These are phyloP conservation scores for Neurospora tetraspora DNA, from an alignment of 495 filamentous ascomycete genomes.

Conservation along the genomic window DNA sequence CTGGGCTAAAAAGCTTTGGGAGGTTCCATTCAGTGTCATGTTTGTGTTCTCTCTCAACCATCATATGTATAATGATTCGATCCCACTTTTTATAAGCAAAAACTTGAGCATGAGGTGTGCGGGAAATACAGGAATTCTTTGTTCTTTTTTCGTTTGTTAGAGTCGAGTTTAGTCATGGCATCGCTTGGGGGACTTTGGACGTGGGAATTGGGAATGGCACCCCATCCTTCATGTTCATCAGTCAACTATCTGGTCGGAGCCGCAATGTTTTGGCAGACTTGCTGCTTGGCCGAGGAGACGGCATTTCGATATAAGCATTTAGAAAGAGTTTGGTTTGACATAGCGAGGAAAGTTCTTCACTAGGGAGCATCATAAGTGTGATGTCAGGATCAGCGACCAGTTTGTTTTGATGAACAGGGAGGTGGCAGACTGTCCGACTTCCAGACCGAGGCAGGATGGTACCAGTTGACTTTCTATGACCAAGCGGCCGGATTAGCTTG, in stretches of 20 bases:
- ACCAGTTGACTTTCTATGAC: background rate
- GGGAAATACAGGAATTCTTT: background rate
- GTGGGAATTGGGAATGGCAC: background rate
- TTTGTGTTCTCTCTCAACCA: background rate
- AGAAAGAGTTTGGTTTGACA: background rate
- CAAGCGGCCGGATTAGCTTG: background rate
- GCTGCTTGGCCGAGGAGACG: background rate
- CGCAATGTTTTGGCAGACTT: background rate
- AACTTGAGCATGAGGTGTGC: background rate
- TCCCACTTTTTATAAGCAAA: background rate
- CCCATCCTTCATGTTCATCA: background rate
- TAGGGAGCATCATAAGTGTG: background rate
- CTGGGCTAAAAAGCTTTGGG: background rate
- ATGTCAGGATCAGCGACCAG: background rate
- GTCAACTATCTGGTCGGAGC: background rate
- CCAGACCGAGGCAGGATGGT: background rate
- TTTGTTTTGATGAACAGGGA: background rate
- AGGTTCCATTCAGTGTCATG: background rate
- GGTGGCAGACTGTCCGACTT: background rate
- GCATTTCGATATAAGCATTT: background rate
- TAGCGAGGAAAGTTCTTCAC: background rate
- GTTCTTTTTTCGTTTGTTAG: background rate
- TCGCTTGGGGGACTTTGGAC: background rate
- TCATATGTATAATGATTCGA: background rate
- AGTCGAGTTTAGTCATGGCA: background rate